A percentile compares a stretch with the other conserved stretches of the same genome.
Conservation (phyloP, 2,329 filamentous ascomycete species). For the Aureobasidium melanogenum region DNA sequence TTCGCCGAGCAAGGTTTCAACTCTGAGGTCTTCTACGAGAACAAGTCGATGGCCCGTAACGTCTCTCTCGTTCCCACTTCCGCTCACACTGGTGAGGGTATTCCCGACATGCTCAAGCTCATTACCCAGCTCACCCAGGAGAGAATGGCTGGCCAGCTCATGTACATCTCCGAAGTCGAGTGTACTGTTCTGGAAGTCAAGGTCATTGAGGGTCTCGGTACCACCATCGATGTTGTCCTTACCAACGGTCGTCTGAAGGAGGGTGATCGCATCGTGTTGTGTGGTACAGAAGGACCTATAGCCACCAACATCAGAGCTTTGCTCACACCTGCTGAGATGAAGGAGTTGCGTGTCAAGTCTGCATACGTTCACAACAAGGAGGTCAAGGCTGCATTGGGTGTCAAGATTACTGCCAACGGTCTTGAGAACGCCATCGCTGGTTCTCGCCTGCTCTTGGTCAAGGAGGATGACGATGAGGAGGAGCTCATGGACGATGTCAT, state of each 20-base stretch:
- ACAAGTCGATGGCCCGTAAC: slow-evolving; percentile 89
- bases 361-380: slow-evolving; percentile 98
- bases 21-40: slow-evolving; percentile 91
- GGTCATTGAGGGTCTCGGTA: slow-evolving; percentile 96
- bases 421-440: slow-evolving; percentile 94
- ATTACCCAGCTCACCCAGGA: slow-evolving; percentile 88
- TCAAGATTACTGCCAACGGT: slow-evolving; percentile 95
- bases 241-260: slow-evolving; percentile 93
- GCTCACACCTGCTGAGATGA: slow-evolving; percentile 84
- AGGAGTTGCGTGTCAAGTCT: slow-evolving; percentile 90
- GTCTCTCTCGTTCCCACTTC: slow-evolving; percentile 97
- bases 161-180: slow-evolving; percentile 97
- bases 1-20: slow-evolving; percentile 98
- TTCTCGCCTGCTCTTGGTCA: slow-evolving; percentile 87
- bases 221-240: slow-evolving; percentile 94
- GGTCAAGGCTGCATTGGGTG: slow-evolving; percentile 94
- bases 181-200: slow-evolving; percentile 98
- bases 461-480: slow-evolving; percentile 82
- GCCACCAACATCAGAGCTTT: slow-evolving; percentile 91
- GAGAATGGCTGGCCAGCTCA: slow-evolving; percentile 91
- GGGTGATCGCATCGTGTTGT: slow-evolving; percentile 89
- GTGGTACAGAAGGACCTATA: slow-evolving; percentile 94
- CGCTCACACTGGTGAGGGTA: slow-evolving; percentile 97
- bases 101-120: slow-evolving; percentile 97
- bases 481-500: slow-evolving; percentile 96